Percentiles rank a stretch among this genome's conserved stretches.
phyloP scores from a whole-genome alignment of 2,329 filamentous ascomycete species.

The Eutypa lata region DNA sequence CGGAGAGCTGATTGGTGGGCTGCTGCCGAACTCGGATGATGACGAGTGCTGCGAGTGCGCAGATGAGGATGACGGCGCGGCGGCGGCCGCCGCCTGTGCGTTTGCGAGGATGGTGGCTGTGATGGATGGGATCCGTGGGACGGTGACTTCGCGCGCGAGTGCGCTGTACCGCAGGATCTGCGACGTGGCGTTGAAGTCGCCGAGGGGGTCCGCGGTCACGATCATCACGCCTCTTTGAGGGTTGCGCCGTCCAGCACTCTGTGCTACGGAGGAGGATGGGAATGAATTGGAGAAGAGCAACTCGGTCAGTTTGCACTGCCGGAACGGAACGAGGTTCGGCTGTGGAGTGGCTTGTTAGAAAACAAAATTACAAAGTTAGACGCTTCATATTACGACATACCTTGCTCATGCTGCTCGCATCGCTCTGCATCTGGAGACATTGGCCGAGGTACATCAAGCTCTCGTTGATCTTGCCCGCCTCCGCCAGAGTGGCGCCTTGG shows the following conservation, averaged over 20 bases:
- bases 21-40: slow-evolving; percentile 19
- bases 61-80: not conserved
- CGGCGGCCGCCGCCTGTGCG: slow-evolving; percentile 9
- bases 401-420: slow-evolving; percentile 70
- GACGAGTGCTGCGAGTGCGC: slow-evolving; percentile 11
- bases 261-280: slow-evolving; percentile 55
- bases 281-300: slow-evolving; percentile 86
- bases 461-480: slow-evolving; percentile 98
- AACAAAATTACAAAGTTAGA: not conserved
- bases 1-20: slow-evolving; percentile 25
- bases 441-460: slow-evolving; percentile 97
- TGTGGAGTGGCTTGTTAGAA: slow-evolving; percentile 30
- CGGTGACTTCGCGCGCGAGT: slow-evolving; percentile 86
- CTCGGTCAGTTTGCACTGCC: slow-evolving; percentile 83
- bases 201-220: slow-evolving; percentile 86
- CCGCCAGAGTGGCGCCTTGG: slow-evolving; percentile 83
- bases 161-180: slow-evolving; percentile 95
- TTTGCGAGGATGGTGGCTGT: slow-evolving; percentile 63
- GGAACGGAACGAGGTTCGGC: slow-evolving; percentile 72
- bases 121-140: slow-evolving; percentile 82
- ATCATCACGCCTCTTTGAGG: slow-evolving; percentile 94
- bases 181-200: slow-evolving; percentile 94
- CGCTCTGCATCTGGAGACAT: slow-evolving; percentile 92
- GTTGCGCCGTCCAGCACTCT: slow-evolving; percentile 49
- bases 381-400: slow-evolving; percentile 37